Base-by-base conservation (phyloP, 192 early-diverging fungal genomes). In the Phlyctochytrium bullatum region DNA sequence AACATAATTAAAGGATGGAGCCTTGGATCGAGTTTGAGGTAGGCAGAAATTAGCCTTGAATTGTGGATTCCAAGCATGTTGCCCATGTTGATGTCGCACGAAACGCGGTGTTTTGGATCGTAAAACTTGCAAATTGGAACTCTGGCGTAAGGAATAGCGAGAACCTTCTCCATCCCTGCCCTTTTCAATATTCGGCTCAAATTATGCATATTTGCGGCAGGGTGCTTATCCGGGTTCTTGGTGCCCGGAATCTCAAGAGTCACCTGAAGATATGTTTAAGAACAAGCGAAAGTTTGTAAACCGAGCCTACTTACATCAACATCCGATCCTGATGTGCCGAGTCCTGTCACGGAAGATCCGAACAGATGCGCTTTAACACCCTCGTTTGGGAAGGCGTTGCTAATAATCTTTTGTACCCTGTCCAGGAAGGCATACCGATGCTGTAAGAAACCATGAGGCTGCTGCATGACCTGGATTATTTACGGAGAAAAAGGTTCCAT, bases 101-200 rank as follows among this genome's bases (percentile, higher is more conserved):
- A 17, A 33, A 79, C 20, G 1, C 62, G 40, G 27, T 25, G 51
- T 25, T 36, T 47, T 0, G 75, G 75, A 66, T 79, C 75, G 32
- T 65, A 67, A 72, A 83, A 83, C 54, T 83, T 83, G 66, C 72
- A 73, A 28, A 83, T 83, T 2, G 77, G 81, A 4, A 83, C 81
- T 27, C 74, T 57, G 1, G 81, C 81, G 0, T 50, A 29, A 24
- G 73, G 53, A 2, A 83, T 68, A 0, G 74, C 56, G 2, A 67
- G 33, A 6, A 83, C 77, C 25, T 79, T 52, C 34, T 56, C 23
- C 77, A 79, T 79, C 3, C 76, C 77, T 3, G 29, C 10, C 3
- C 56, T n/a, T 14, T 67, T 58, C 1, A 83, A 58, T 3, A 72
- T 34, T 2, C 31, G 29, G 14, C 69, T 75, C 10, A 77, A 60